phyloP scores from a whole-genome alignment of 2,329 filamentous ascomycete species.

The Cladorrhinum sp. region DNA sequence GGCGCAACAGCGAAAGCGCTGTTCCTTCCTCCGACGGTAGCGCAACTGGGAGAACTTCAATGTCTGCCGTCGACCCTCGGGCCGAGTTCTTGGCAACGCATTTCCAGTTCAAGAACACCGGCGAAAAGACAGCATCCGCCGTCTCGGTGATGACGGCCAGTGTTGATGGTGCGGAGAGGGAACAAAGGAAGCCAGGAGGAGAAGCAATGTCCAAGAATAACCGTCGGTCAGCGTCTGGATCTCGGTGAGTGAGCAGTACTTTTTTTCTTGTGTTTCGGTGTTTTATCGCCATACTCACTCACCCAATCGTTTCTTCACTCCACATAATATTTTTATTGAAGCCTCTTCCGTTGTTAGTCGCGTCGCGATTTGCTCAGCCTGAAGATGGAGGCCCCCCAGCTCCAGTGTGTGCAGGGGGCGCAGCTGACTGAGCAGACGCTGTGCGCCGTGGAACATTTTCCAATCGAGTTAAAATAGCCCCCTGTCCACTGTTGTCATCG shows the following conservation, averaged over 20 bases:
- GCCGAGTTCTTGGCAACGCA: not conserved
- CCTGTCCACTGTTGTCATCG: slow-evolving; percentile 8
- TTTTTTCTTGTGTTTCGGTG: slow-evolving; percentile 3
- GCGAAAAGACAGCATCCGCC: not conserved
- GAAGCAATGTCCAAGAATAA: slow-evolving; percentile 20
- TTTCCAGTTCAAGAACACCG: not conserved
- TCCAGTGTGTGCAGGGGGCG: not conserved
- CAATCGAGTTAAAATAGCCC: not conserved
- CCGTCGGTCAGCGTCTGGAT: slow-evolving; percentile 22
- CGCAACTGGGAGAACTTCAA: slow-evolving; percentile 17
- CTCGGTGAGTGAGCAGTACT: slow-evolving; percentile 24
- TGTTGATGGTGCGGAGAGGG: slow-evolving; percentile 1
- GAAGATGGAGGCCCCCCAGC: too few relatives aligned
- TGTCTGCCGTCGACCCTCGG: slow-evolving; percentile 13
- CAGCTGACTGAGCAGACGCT: slow-evolving; percentile 1
- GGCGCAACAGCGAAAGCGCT: slow-evolving; percentile 22
- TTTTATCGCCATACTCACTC: not conserved
- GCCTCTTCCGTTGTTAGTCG: not conserved
- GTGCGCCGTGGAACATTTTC: slow-evolving; percentile 8
- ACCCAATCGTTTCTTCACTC: slow-evolving; percentile 6
- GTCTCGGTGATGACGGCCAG: not conserved
- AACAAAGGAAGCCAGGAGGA: not conserved
- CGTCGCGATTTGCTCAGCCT: slow-evolving; percentile 6
- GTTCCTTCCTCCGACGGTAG: slow-evolving; percentile 6
- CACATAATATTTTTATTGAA: not conserved